phyloP scores from a whole-genome alignment of 352 stramenopile genomes.

The Bremia lactucae region DNA sequence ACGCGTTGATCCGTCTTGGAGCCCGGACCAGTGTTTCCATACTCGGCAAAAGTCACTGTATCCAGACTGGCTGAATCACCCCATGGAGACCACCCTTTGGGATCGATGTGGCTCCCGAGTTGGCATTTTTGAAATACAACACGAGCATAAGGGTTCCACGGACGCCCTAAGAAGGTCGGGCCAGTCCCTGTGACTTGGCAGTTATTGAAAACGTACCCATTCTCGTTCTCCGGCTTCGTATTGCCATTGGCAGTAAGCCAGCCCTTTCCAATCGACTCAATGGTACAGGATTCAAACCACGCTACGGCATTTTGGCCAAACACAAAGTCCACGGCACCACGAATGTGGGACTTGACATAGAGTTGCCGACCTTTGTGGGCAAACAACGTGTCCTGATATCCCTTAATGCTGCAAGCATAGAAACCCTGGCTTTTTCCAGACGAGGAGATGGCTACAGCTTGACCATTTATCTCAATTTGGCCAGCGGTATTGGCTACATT shows the following conservation, averaged over 20 bases:
- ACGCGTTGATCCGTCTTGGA: constrained; percentile 7
- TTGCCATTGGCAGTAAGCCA: constrained; percentile 8
- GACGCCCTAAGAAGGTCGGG: constrained; percentile 7
- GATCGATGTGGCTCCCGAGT: constrained; percentile 7
- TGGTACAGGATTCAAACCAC: constrained; percentile 11
- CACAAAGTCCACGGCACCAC: constrained; percentile 7
- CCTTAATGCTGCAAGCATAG: constrained; percentile 8
- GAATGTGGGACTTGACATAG: constrained; percentile 5
- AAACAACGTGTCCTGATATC: constrained; percentile 12
- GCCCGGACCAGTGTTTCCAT: constrained; percentile 9
- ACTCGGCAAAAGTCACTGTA: constrained; percentile 10
- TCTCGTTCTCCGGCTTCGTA: background rate
- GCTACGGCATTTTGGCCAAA: constrained; percentile 4
- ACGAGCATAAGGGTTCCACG: constrained; percentile 9
- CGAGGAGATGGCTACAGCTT: constrained; percentile 2
- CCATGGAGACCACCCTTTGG: constrained; percentile 7
- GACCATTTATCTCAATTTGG: constrained; percentile 1
- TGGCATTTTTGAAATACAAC: constrained; percentile 13
- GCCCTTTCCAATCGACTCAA: constrained; percentile 4
- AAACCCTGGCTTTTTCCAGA: constrained; percentile 3
- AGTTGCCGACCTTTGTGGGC: constrained; percentile 5
- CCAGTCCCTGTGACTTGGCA: no score
- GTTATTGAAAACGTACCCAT: constrained; percentile 7
- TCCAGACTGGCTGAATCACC: constrained; percentile 1
- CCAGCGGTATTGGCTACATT: constrained; percentile 7